phyloP scores from a whole-genome alignment of 768 basidiomycete genomes.

The Tubosaeta sp. region DNA sequence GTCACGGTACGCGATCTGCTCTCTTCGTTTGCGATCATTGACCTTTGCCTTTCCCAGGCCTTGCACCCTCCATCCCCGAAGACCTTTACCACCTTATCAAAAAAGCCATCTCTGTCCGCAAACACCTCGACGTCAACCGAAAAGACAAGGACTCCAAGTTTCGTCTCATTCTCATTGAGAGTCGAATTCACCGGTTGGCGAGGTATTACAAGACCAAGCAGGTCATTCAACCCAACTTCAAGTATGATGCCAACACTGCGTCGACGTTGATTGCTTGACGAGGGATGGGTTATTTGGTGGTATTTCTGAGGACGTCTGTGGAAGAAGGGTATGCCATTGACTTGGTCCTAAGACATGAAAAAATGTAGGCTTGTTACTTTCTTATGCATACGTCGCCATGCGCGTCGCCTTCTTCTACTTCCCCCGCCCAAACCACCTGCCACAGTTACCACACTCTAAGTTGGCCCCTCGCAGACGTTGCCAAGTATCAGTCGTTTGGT shows the following conservation, averaged over 20 bases:
- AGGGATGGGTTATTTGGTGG: not conserved
- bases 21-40: not conserved
- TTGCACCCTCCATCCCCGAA: conserved; percentile 97
- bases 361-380: conserved; percentile 18
- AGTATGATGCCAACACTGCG: conserved; percentile 95
- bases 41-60: conserved; percentile 49
- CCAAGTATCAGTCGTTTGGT: no score
- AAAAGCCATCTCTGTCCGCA: conserved; percentile 99
- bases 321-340: not conserved
- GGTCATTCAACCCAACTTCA: conserved; percentile 97
- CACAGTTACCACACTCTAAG: no score
- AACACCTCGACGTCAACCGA: conserved; percentile 96
- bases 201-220: conserved; percentile 99
- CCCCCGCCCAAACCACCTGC: no score
- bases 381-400: conserved; percentile 17
- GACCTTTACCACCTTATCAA: conserved; percentile 99
- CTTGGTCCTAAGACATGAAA: conserved; percentile 10
- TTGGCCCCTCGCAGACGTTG: no score
- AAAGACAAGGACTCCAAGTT: conserved; percentile 98
- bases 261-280: conserved; percentile 81
- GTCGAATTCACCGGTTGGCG: conserved; percentile 95
- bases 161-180: conserved; percentile 98
- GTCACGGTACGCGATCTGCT: conserved; percentile 62
- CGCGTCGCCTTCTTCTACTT: not conserved
- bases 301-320: not conserved